phyloP scores from a whole-genome alignment of 306 rosid species.

The Corylus avellana region DNA sequence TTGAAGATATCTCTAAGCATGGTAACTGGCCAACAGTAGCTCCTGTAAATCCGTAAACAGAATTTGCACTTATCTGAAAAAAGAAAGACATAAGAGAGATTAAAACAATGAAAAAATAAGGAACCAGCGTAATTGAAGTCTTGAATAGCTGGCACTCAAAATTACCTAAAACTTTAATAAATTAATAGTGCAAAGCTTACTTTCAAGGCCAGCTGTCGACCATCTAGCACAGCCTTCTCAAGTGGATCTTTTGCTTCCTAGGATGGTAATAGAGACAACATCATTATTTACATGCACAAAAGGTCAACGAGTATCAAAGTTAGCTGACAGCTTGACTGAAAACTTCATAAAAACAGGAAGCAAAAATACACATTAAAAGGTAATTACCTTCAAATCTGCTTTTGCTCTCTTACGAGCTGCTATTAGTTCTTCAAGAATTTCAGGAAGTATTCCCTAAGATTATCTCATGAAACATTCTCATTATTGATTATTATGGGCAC shows the following conservation, averaged over 20 bases:
- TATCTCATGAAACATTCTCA: conserved; percentile 16
- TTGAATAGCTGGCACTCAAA: neutral
- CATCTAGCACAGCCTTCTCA: conserved; percentile 95
- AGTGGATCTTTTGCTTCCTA: conserved; percentile 95
- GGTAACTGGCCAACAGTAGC: conserved; percentile 95
- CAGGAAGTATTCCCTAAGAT: conserved; percentile 96
- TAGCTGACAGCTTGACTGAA: conserved; percentile 14
- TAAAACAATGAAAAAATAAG: conserved; percentile 16
- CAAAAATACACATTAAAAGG: conserved; percentile 17
- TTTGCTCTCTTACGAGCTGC: conserved; percentile 95
- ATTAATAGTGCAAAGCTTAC: conserved; percentile 41
- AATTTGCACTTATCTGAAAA: conserved; percentile 90
- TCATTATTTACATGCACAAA: conserved; percentile 25
- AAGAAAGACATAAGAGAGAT: conserved; percentile 14
- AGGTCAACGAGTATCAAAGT: conserved; percentile 14
- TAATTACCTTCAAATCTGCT: conserved; percentile 83
- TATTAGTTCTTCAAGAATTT: conserved; percentile 93
- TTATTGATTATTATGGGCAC: conserved; percentile 14
- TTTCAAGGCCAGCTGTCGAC: conserved; percentile 90
- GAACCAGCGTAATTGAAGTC: conserved; percentile 9
- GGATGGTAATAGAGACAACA: conserved; percentile 15
- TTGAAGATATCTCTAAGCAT: conserved; percentile 92
- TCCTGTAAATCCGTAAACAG: conserved; percentile 98
- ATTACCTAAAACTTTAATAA: conserved; percentile 18
- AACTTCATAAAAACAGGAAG: neutral